phyloP scores from a whole-genome alignment of 2,329 filamentous ascomycete genomes.

The Sporothrix brasiliensis region DNA sequence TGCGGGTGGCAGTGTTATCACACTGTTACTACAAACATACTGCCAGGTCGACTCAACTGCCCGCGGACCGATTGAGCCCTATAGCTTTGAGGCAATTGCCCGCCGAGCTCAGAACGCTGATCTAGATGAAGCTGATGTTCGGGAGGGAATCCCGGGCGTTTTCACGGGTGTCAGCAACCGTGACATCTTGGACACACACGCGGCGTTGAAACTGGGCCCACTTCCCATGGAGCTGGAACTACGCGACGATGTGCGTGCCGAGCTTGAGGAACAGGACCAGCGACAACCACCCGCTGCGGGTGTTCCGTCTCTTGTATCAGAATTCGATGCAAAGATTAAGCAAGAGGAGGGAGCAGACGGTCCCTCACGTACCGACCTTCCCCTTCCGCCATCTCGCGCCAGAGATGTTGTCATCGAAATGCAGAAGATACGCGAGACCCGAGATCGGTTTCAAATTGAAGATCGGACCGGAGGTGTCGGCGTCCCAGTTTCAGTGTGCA shows the following conservation, averaged over 20 bases:
- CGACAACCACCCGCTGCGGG: constrained; percentile 72
- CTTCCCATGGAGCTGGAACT: constrained; percentile 82
- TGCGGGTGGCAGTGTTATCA: constrained; percentile 76
- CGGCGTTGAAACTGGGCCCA: constrained; percentile 73
- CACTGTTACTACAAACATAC: constrained; percentile 67
- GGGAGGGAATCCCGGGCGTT: constrained; percentile 65
- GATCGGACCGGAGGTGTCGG: constrained; percentile 81
- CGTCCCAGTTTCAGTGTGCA: constrained; percentile 83
- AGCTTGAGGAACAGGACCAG: constrained; percentile 83
- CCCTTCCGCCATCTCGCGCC: constrained; percentile 83
- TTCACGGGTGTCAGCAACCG: constrained; percentile 65
- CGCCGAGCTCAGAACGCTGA: constrained; percentile 62
- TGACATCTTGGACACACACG: constrained; percentile 60
- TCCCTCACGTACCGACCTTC: constrained; percentile 76
- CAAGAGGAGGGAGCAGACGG: constrained; percentile 85
- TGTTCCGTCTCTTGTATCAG: constrained; percentile 74
- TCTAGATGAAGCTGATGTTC: constrained; percentile 64
- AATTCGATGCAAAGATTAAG: constrained; percentile 87
- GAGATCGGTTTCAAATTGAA: constrained; percentile 88
- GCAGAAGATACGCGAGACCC: constrained; percentile 88
- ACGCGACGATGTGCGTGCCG: constrained; percentile 81
- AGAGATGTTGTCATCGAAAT: constrained; percentile 93
- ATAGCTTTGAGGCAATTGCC: constrained; percentile 64
- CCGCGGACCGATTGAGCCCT: constrained; percentile 65
- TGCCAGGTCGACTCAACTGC: constrained; percentile 62